Evolutionary conservation across 192 early-diverging fungal genomes (phyloP).

Genomic region (Coemansia reversa): DNA sequence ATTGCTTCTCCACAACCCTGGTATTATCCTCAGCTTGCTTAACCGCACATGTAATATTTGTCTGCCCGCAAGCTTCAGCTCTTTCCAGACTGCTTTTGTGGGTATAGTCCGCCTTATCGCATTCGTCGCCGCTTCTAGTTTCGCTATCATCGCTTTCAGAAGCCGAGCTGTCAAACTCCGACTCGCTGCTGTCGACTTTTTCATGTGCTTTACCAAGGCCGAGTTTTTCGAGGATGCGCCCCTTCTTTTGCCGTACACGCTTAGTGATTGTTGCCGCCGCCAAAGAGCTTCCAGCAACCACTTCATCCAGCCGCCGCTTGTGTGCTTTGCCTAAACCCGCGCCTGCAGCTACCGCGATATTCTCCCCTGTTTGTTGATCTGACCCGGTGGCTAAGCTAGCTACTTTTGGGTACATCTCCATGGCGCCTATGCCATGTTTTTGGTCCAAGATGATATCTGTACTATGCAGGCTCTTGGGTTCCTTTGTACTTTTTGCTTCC

Average conservation of each 20-base stretch:
- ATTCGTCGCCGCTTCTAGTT: conserved; percentile 14
- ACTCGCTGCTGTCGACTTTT: conserved; percentile 32
- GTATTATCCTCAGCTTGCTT: neutral
- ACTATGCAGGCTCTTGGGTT: neutral
- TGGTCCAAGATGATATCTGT: neutral
- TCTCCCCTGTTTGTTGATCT: conserved; percentile 5
- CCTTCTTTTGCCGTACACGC: conserved; percentile 58
- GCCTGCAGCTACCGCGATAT: neutral
- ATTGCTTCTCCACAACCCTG: conserved; percentile 13
- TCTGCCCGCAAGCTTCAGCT: neutral
- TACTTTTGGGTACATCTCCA: neutral
- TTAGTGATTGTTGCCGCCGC: conserved; percentile 43
- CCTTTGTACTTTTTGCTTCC: neutral
- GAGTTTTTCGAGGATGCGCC: conserved; percentile 42
- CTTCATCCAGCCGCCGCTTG: conserved; percentile 22
- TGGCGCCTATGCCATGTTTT: neutral
- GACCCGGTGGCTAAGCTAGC: neutral
- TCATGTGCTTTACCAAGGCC: conserved; percentile 21
- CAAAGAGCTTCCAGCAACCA: conserved; percentile 37
- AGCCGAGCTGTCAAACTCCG: conserved; percentile 75
- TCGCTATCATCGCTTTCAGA: conserved; percentile 39
- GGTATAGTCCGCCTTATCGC: neutral
- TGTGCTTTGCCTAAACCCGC: neutral
- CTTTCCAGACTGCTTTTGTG: neutral
- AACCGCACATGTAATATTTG: neutral